Evolutionary conservation across 1,284 basidiomycete species (phyloP).

Genomic region (Kalmanozyma brasiliensis): DNA sequence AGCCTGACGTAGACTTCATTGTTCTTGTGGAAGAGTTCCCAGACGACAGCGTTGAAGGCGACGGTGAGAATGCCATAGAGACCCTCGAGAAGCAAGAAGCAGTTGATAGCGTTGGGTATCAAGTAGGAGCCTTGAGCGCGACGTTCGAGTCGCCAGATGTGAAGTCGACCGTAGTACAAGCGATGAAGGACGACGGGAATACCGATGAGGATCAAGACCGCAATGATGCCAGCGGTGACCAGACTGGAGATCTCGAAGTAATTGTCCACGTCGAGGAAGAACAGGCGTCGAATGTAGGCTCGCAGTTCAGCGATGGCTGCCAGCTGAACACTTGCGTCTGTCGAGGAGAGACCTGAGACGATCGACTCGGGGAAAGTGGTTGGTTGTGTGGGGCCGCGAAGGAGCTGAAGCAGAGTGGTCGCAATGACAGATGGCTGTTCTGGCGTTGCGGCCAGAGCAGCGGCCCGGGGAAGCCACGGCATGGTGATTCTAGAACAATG

Average conservation of each 20-base stretch:
- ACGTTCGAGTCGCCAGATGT: slow-evolving; percentile 27
- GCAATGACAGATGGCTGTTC: slow-evolving; percentile 4
- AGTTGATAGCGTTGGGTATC: slow-evolving; percentile 58
- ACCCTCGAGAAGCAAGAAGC: slow-evolving; percentile 47
- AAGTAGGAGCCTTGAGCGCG: slow-evolving; percentile 47
- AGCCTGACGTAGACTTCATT: not conserved
- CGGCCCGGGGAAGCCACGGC: slow-evolving; percentile 2
- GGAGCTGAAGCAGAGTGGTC: slow-evolving; percentile 8
- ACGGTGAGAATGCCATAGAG: slow-evolving; percentile 33
- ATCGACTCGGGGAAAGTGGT: slow-evolving; percentile 26
- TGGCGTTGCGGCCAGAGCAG: not conserved
- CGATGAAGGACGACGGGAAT: slow-evolving; percentile 26
- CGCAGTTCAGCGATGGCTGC: slow-evolving; percentile 30
- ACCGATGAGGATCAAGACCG: slow-evolving; percentile 28
- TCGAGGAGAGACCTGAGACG: slow-evolving; percentile 19
- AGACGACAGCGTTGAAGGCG: slow-evolving; percentile 46
- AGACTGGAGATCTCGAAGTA: slow-evolving; percentile 16
- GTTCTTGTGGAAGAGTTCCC: slow-evolving; percentile 22
- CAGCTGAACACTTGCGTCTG: slow-evolving; percentile 13
- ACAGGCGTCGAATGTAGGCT: slow-evolving; percentile 29
- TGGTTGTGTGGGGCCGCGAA: slow-evolving; percentile 20
- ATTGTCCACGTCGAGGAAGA: slow-evolving; percentile 19
- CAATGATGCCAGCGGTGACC: slow-evolving; percentile 25
- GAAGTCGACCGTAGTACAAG: slow-evolving; percentile 25
- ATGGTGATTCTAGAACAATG: not conserved